These are phyloP conservation scores for Malania oleifera DNA, from an alignment of 164 flowering plant species.

Conservation along the genomic window DNA sequence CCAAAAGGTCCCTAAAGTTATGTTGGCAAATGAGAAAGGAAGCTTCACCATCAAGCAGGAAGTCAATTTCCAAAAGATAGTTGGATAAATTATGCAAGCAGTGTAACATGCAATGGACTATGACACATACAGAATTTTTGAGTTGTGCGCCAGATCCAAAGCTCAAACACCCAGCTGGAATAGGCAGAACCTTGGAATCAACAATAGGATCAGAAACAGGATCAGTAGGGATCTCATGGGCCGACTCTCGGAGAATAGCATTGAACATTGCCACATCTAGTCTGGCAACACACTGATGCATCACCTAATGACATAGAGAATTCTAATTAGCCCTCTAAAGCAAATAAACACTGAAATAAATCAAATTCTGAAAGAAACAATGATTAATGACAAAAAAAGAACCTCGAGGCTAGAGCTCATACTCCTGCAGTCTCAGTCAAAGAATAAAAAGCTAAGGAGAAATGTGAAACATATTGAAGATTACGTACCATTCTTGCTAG, in stretches of 20 bases:
- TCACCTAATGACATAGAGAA: constrained; percentile 48
- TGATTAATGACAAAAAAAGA: neutral
- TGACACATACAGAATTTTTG: constrained; percentile 76
- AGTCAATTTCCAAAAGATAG: neutral
- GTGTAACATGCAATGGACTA: neutral
- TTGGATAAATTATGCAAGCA: neutral
- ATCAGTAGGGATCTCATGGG: constrained; percentile 91
- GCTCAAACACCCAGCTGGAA: constrained; percentile 96
- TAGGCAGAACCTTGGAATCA: constrained; percentile 88
- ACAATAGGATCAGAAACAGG: constrained; percentile 97
- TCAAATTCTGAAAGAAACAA: neutral
- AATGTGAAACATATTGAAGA: neutral
- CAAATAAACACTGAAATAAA: neutral
- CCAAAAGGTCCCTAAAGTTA: no score
- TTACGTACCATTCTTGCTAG: constrained; percentile 74
- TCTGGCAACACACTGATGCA: constrained; percentile 88
- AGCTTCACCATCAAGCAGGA: neutral
- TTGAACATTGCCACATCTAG: constrained; percentile 99
- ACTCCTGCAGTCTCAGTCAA: neutral
- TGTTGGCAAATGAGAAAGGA: neutral
- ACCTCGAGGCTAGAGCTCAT: neutral
- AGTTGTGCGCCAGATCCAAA: constrained; percentile 99
- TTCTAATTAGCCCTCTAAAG: neutral
- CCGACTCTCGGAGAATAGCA: constrained; percentile 97
- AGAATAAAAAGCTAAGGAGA: neutral